A percentile compares a stretch with the other conserved stretches of the same genome.
Evolutionary conservation across 1,284 basidiomycete genomes (phyloP).

Genomic region (Psilocybe mexicana): DNA sequence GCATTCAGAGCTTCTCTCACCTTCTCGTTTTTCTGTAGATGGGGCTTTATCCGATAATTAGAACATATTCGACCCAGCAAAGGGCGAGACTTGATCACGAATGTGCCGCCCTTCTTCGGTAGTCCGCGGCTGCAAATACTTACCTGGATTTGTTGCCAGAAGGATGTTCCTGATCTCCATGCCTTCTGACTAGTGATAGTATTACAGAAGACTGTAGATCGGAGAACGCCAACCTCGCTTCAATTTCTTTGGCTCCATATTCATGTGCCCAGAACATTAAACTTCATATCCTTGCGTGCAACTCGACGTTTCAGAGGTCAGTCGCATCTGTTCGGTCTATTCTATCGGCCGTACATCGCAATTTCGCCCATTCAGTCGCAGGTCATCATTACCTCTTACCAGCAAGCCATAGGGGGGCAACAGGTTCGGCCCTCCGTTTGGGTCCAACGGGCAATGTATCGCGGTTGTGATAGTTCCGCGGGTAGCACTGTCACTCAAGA

Average conservation of each 20-base stretch:
- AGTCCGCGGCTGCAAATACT: conserved; percentile 17
- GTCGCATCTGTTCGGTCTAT: too few species aligned
- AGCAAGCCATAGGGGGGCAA: background rate
- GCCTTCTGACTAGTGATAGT: conserved; percentile 11
- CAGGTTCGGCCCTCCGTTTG: background rate
- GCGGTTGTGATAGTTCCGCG: conserved; percentile 18
- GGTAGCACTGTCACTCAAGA: conserved; percentile 24
- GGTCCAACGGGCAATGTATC: conserved; percentile 4
- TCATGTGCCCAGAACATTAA: conserved; percentile 5
- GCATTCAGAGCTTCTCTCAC: background rate
- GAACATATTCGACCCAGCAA: background rate
- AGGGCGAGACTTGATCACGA: background rate
- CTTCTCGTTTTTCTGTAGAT: background rate
- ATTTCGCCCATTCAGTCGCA: background rate
- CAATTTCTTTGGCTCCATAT: background rate
- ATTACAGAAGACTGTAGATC: conserved; percentile 22
- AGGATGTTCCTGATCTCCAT: conserved; percentile 19
- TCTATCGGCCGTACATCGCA: too few species aligned
- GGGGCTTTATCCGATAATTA: background rate
- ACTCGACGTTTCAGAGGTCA: background rate
- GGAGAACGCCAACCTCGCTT: conserved; percentile 7
- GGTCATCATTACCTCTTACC: background rate
- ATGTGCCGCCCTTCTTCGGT: conserved; percentile 7
- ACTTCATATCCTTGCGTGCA: background rate
- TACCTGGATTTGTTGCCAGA: conserved; percentile 16